Percentiles rank a stretch among this genome's conserved stretches.
These are phyloP conservation scores for Pythium sukuiense DNA, from an alignment of 352 stramenopile species.

Conservation along the genomic window DNA sequence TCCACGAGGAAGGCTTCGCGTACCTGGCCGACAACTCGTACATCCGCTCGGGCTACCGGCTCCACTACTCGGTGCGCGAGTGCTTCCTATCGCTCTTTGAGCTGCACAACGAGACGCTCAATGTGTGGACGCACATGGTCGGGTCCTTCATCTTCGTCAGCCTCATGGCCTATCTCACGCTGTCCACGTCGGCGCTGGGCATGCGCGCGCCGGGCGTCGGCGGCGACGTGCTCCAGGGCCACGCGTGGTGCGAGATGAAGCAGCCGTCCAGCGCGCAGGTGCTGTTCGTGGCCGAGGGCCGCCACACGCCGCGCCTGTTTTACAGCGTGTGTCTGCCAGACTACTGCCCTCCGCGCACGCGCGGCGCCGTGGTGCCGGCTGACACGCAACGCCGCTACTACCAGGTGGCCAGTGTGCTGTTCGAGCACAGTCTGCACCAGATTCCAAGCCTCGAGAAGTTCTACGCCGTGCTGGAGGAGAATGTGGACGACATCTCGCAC, in stretches of 20 bases:
- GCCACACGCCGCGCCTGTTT: conserved; percentile 54
- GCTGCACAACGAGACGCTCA: conserved; percentile 89
- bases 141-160: conserved; percentile 83
- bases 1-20: conserved; percentile 77
- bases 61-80: conserved; percentile 80
- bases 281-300: conserved; percentile 44
- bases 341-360: conserved; percentile 39
- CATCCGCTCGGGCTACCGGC: conserved; percentile 81
- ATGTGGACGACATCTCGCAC: conserved; percentile 71
- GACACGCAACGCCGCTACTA: conserved; percentile 56
- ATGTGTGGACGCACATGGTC: conserved; percentile 88
- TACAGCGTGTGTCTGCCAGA: conserved; percentile 40
- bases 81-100: conserved; percentile 84
- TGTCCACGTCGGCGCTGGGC: conserved; percentile 50
- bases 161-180: conserved; percentile 74
- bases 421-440: conserved; percentile 83
- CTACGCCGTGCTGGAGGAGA: conserved; percentile 68
- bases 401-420: conserved; percentile 75
- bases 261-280: conserved; percentile 6
- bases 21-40: conserved; percentile 88
- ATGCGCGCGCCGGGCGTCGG: conserved; percentile 10
- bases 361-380: conserved; percentile 25
- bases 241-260: conserved; percentile 23
- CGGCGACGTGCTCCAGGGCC: conserved; percentile 34
- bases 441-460: conserved; percentile 82